A percentile compares a stretch with the other conserved stretches of the same genome.
Conservation (phyloP, 2,329 filamentous ascomycete species). For the Nannizzia gypsea region DNA sequence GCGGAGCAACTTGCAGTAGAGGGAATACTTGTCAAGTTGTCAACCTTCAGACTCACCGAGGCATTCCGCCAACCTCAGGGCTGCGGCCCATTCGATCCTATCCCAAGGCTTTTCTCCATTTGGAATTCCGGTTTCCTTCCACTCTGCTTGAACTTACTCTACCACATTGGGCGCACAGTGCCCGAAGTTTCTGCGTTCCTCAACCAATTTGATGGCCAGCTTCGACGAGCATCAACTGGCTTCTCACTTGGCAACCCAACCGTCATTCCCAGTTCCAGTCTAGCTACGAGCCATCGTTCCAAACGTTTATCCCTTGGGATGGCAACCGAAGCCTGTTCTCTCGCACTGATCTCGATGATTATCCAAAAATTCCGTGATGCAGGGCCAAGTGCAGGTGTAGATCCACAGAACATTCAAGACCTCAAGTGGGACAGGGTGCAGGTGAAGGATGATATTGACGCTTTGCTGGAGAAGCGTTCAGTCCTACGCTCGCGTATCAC, state of each 20-base stretch:
- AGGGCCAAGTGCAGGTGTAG: slow-evolving; percentile 51
- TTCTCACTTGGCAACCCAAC: slow-evolving; percentile 47
- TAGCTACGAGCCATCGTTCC: slow-evolving; percentile 12
- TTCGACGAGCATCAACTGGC: slow-evolving; percentile 58
- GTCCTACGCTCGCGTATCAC: slow-evolving; percentile 61
- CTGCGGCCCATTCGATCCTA: slow-evolving; percentile 68
- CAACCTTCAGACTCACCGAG: slow-evolving; percentile 65
- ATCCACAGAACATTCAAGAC: slow-evolving; percentile 52
- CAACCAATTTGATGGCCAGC: slow-evolving; percentile 73
- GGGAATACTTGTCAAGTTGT: slow-evolving; percentile 66
- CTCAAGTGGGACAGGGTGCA: slow-evolving; percentile 62
- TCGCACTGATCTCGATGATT: slow-evolving; percentile 64
- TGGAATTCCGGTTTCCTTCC: slow-evolving; percentile 85
- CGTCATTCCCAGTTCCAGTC: slow-evolving; percentile 23
- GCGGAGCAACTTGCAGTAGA: slow-evolving; percentile 87
- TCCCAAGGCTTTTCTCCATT: slow-evolving; percentile 68
- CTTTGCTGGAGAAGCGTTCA: slow-evolving; percentile 59
- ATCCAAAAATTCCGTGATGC: slow-evolving; percentile 52
- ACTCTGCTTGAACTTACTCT: slow-evolving; percentile 75
- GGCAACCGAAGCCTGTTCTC: slow-evolving; percentile 64
- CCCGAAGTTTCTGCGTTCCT: slow-evolving; percentile 77
- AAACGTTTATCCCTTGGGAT: slow-evolving; percentile 55
- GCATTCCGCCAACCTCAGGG: slow-evolving; percentile 57
- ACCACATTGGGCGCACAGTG: slow-evolving; percentile 67
- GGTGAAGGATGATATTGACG: slow-evolving; percentile 72